These are phyloP conservation scores for Adiantum capillusveneris DNA, from an alignment of 75 land plant species.

Conservation along the genomic window DNA sequence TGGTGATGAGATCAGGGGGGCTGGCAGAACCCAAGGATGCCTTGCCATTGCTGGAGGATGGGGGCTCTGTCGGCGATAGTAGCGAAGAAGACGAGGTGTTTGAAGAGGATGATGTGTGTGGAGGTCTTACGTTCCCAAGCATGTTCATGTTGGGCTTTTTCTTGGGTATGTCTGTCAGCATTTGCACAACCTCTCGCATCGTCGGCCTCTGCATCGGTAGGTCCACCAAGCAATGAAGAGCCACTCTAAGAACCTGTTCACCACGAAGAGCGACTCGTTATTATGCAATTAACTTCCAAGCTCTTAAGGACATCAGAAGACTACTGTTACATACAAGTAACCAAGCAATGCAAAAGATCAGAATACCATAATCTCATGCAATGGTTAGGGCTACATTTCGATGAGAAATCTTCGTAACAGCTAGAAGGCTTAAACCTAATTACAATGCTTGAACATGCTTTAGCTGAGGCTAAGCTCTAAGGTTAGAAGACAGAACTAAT, in stretches of 20 bases:
- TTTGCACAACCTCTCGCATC: constrained; percentile 87
- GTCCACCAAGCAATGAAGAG: constrained; percentile 66
- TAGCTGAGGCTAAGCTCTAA: too few relatives aligned
- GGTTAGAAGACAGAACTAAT: too few relatives aligned
- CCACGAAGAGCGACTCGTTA: too few relatives aligned
- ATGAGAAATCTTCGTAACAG: neutral
- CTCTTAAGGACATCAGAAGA: too few relatives aligned
- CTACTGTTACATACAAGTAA: too few relatives aligned
- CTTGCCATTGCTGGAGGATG: neutral
- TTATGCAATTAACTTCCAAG: too few relatives aligned
- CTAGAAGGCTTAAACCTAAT: too few relatives aligned
- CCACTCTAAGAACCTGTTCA: constrained; percentile 27
- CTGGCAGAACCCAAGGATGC: neutral
- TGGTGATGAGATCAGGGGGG: constrained; percentile 5
- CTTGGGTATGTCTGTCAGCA: constrained; percentile 39
- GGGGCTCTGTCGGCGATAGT: neutral
- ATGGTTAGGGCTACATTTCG: neutral
- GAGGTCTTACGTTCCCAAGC: neutral
- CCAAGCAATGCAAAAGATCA: too few relatives aligned
- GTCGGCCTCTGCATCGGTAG: constrained; percentile 74
- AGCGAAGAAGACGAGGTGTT: neutral
- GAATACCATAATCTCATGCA: constrained; percentile 10
- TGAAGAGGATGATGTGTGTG: neutral
- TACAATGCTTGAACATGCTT: too few relatives aligned
- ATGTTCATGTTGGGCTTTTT: neutral